Base-by-base conservation (phyloP, 805 yeast genomes). In the Nakazawaea sp. region DNA sequence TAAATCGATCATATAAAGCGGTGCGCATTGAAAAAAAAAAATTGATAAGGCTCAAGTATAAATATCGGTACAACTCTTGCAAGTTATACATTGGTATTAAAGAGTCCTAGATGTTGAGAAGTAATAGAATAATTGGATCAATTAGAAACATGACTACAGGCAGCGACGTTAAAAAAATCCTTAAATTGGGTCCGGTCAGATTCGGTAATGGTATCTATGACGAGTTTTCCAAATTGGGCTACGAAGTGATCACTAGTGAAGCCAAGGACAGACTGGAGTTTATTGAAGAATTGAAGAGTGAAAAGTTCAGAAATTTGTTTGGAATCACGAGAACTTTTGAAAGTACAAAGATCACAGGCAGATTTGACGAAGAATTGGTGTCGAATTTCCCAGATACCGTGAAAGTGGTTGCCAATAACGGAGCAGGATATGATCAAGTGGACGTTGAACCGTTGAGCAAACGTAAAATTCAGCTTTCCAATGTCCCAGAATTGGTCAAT, bases 171-270 rank as follows among this genome's bases (percentile, higher is more conserved):
- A 21, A 21, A 21, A 72, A 74, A 44, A 75, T 86, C 9, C 64
- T 87, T 18, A 67, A 85, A 56, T 55, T 87, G 25, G 90, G 88
- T 5, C 65, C 69, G 11, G 66, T 77, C 31, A 54, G 58, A 35
- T 79, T 63, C 51, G 89, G 87, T 30, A 72, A 70, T 27, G 62
- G 70, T 23, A 82, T 79, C 30, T 85, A 92, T 90, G 61, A 64
- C n/a, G 62, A 68, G 18, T 58, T 84, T 15, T 47, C 53, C 9
- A 49, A 68, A 30, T 50, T 68, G 5, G 56, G 61, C 16, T 72
- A 68, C 4, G 68, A 74, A 32, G 64, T 79, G n/a, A 50, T 78
- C 16, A 55, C 66, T 24, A 44, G 66, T 11, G 59, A 53, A n/a
- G 63, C 70, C 3, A 51, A 59, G 3, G 58, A 57, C 18, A 56